Evolutionary conservation across 176 grass and related monocot genomes (phyloP), one percentile per base, ranked within the genome.

Genomic region (Echinochloa phyllopogon): DNA sequence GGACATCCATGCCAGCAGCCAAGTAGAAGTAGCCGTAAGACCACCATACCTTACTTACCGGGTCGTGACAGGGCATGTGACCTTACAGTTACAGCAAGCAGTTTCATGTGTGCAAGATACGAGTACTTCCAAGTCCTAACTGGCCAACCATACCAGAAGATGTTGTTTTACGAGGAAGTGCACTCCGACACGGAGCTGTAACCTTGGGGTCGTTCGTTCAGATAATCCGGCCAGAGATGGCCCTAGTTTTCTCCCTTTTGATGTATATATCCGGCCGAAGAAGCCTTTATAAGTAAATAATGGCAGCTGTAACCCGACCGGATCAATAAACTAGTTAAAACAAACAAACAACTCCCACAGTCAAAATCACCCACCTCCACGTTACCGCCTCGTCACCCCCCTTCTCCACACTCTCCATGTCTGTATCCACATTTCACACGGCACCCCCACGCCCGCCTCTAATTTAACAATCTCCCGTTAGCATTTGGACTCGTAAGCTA

Each of bases 341-440:
- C 21, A 17, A 39, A 29, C 40, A 50, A 76, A 43, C 17, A 50
- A 39, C 20, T 8, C 13, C 4, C 6, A 1, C 0, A 9, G 66
- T 86, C 73, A 78, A 90, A 82, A 66, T 72, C 16, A 29, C 65
- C 27, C 47, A 41, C 59, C 69, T 56, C 85, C 77, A 81, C 58
- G 69, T 80, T 65, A 24, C 55, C 24, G 15, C 61, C 50, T n/a
- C 51, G 23, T 57, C 76, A 52, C 40, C 57, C 9, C 10, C 33
- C 16, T 75, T 5, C 42, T 61, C 9, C 23, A 18, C 11, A 65
- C 0, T 33, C 42, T 68, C 5, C 36, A 5, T 43, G 79, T 80
- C 60, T 41, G 50, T 10, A 75, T 33, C 57, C 55, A 57, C 71
- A 82, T n/a, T n/a, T n/a, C 72, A 33, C 29, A 33, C 29, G 2